These are phyloP conservation scores for Colletotrichum melonis DNA, from an alignment of 2,329 filamentous ascomycete species.

Conservation along the genomic window DNA sequence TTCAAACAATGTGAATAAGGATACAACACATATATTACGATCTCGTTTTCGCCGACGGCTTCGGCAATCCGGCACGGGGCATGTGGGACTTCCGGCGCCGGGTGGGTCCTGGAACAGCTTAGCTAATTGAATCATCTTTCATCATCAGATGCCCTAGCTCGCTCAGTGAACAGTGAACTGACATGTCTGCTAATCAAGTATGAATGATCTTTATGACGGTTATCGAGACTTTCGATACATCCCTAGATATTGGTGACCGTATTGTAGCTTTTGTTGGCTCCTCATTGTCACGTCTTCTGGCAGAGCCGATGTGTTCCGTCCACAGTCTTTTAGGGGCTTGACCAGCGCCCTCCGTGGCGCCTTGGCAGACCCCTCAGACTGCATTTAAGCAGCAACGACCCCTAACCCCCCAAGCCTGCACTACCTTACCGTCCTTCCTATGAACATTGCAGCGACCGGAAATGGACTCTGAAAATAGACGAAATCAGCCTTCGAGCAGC, in stretches of 20 bases:
- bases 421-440: background rate
- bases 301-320: no score
- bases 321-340: no score
- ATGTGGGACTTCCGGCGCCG: background rate
- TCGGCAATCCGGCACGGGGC: background rate
- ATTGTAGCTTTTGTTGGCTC: background rate
- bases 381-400: background rate
- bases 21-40: background rate
- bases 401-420: background rate
- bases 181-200: background rate
- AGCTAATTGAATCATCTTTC: background rate
- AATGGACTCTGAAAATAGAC: background rate
- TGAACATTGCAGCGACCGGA: background rate
- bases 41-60: background rate
- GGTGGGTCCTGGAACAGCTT: background rate
- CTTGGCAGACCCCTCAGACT: background rate
- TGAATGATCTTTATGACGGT: no score
- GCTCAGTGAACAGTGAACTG: background rate
- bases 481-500: background rate
- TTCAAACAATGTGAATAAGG: background rate
- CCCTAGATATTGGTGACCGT: no score
- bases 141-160: background rate
- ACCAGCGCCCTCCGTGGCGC: no score
- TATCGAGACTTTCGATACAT: no score
- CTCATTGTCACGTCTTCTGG: background rate